Base-by-base conservation (phyloP, 768 basidiomycete species). In the Lyophyllum semitale region DNA sequence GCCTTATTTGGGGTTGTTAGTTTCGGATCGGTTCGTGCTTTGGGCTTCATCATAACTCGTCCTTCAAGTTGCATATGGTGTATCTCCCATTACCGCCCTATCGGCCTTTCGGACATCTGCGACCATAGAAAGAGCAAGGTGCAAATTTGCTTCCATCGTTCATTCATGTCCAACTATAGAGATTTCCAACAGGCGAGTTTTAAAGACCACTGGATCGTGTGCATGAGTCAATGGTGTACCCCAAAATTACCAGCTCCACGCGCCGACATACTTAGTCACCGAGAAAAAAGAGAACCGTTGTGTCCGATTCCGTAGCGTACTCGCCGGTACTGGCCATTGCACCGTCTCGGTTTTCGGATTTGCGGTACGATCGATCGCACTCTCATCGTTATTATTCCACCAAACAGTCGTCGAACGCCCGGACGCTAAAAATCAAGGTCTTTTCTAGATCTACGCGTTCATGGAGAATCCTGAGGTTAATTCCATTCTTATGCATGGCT, bases 41-140 rank as follows among this genome's bases (percentile, higher is more conserved):
- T 18, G 8, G 35, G 17, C 25, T 17, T 11, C 45, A 8, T 26
- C 25, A 8, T 17, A n/a, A 46, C 7, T 18, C 23, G 8, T 46
- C 17, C 25, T 40, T 40, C 18, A 30, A 46, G 9, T 30, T n/a
- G n/a, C n/a, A n/a, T n/a, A n/a, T n/a, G n/a, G n/a, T n/a, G n/a
- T n/a, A n/a, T n/a, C n/a, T n/a, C n/a, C n/a, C n/a, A n/a, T n/a
- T n/a, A n/a, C n/a, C n/a, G n/a, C n/a, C n/a, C 32, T 35, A 6
- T 48, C 47, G 47, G 32, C 32, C 32, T 48, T 48, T 48, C 47
- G 47, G 47, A 48, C 37, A 2, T 8, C 20, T 42, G n/a, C n/a
- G 9, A 7, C 3, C 11, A 33, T 3, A 15, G 12, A 48, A n/a
- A 13, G 46, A 20, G 13, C 5, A 12, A 33, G 29, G 15, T 30